Evolutionary conservation across 192 early-diverging fungal genomes (phyloP).

Genomic region (Podochytrium sp.): DNA sequence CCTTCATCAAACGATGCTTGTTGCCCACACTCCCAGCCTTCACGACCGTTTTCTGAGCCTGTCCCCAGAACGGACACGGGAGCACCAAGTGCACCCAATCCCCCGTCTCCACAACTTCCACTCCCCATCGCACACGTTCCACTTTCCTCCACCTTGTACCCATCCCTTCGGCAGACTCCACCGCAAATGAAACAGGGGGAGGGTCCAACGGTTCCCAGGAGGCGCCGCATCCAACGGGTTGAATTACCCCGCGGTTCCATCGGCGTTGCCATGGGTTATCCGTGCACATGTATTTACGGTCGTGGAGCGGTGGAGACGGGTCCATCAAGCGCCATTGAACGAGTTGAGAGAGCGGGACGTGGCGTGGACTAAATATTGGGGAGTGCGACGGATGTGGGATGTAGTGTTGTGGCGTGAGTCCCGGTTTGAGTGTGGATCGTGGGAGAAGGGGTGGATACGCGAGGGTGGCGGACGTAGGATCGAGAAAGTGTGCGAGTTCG

Average conservation of each 20-base stretch:
- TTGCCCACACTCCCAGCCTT: neutral
- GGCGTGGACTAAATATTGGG: slow-evolving; percentile 11
- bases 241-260: slow-evolving; percentile 31
- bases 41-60: neutral
- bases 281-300: neutral
- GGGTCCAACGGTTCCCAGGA: slow-evolving; percentile 17
- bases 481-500: neutral
- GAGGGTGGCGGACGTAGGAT: neutral
- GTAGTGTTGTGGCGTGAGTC: slow-evolving; percentile 19
- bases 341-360: neutral
- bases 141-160: slow-evolving; percentile 15
- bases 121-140: slow-evolving; percentile 13
- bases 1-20: slow-evolving; percentile 29
- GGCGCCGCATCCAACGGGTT: slow-evolving; percentile 16
- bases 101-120: slow-evolving; percentile 8
- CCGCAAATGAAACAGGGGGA: neutral
- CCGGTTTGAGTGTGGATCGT: neutral
- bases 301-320: neutral
- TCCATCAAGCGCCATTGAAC: slow-evolving; percentile 26
- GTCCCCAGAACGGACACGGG: slow-evolving; percentile 5
- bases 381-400: slow-evolving; percentile 8
- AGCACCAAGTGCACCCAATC: slow-evolving; percentile 25
- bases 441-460: neutral
- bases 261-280: slow-evolving; percentile 23
- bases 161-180: neutral